Evolutionary conservation across 495 filamentous ascomycete species (phyloP), one percentile per base, ranked within the genome.

Genomic region (Daldinia childiae): DNA sequence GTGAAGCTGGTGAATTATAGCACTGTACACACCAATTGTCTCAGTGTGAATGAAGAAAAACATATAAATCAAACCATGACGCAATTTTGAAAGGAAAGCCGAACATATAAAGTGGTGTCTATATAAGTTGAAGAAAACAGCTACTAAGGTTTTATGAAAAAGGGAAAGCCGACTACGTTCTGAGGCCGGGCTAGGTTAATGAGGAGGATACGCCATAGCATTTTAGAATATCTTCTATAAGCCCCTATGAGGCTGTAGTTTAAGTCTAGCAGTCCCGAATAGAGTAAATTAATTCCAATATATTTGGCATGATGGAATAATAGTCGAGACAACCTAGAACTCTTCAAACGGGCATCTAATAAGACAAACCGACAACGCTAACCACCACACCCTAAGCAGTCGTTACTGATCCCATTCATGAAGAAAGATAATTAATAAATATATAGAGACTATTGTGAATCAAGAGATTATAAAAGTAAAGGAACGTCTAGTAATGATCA

Each of bases 221-320:
- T 17, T 41, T 15, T 2, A 17, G 4, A 9, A 41, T 41, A 41
- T 15, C 15, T 7, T 3, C 2, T 17, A 15, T 17, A 3, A 15
- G 2, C 38, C 30, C 61, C 2, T 70, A 70, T 32, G 57, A 64
- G 5, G 9, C 68, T 15, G 21, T 41, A 27, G 26, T 55, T 30
- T 19, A 24, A 19, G 0, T 5, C 39, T 6, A 2, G 17, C 1
- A 3, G 2, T 27, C 0, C 17, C 17, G 5, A 19, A 41, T 30
- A 48, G 43, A 41, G 8, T 1, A 43, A 24, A 45, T 21, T 2
- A 6, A 41, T 19, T 36, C 0, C 3, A 43, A 43, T 9, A 43
- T 43, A 43, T 17, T 43, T 17, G 5, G 39, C 2, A 19, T 43
- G 1, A 11, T 11, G 11, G 0, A 14, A 36, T 12, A 12, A 36